Evolutionary conservation across 2,329 filamentous ascomycete species (phyloP), one percentile per base, ranked within the genome.

Genomic region (Sporothrix pseudoabietina): DNA sequence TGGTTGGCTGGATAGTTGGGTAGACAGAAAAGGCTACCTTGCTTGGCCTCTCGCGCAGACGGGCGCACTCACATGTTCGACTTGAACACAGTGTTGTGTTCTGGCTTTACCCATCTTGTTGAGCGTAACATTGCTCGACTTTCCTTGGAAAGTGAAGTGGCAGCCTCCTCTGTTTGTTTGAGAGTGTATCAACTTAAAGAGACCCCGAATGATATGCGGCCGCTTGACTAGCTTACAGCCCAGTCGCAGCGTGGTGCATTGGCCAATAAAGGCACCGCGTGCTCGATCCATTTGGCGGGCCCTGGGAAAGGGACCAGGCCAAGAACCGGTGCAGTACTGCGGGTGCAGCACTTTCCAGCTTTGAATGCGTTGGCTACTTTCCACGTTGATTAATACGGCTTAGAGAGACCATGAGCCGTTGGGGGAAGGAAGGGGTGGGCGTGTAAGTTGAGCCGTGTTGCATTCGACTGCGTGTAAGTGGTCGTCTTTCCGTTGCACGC

Each of bases 211-310:
- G 52, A 71, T 47, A 44, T 71, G 69, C 69, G 68, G 68, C 55
- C 49, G 12, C 19, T 30, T 30, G 7, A 5, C 35, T 59, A 44
- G 61, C 61, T 65, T 35, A 8, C n/a, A 70, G 52, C 26, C 41
- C 55, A 39, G 69, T 55, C 57, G 57, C 39, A 55, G 19, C 55
- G 26, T 59, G 70, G 44, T 63, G 65, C 69, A 74, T 73, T 75
- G 75, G 73, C 75, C 75, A 76, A 76, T 76, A 14, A 69, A 75
- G 41, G 66, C 26, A 73, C 72, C 73, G 75, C 75, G 74, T 76
- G 75, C 72, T 41, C 70, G 41, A 74, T 73, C 72, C 73, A 75
- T 73, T 75, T 52, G 71, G 72, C 69, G 57, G 39, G 57, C 54
- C n/a, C 26, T 47, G 30, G 55, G 54, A 39, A 44, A 22, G 61